Evolutionary conservation across 306 rosid genomes (phyloP).

Genomic region (Quercus cerris): DNA sequence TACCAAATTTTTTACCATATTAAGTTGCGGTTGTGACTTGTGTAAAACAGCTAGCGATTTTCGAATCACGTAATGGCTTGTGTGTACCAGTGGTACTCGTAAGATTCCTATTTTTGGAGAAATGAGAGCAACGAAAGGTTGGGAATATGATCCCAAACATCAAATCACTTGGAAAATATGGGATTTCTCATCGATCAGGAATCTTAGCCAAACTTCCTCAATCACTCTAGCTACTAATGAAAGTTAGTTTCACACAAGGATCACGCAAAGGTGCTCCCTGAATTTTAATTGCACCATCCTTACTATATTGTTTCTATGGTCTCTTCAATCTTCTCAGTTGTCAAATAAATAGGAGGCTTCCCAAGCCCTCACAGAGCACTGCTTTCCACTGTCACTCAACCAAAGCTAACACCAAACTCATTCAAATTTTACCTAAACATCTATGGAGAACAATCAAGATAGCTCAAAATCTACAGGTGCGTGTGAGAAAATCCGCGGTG

Average conservation of each 20-base stretch:
- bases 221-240: not conserved
- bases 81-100: not conserved
- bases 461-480: slow-evolving; percentile 22
- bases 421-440: not conserved
- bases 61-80: not conserved
- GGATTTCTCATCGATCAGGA: slow-evolving; percentile 23
- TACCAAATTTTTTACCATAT: not conserved
- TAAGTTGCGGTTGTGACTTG: not conserved
- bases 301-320: not conserved
- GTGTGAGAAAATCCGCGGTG: slow-evolving; percentile 50
- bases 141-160: slow-evolving; percentile 56
- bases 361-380: not conserved
- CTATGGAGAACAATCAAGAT: slow-evolving; percentile 34
- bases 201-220: slow-evolving; percentile 16
- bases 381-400: slow-evolving; percentile 13
- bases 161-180: slow-evolving; percentile 20
- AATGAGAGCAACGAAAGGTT: slow-evolving; percentile 10
- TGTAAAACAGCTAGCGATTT: slow-evolving; percentile 1
- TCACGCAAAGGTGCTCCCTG: not conserved
- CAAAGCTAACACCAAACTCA: not conserved
- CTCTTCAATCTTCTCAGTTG: not conserved
- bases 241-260: slow-evolving; percentile 6
- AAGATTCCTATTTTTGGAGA: slow-evolving; percentile 8
- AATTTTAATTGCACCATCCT: too few relatives aligned
- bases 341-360: slow-evolving; percentile 21